Evolutionary conservation across 352 stramenopile species (phyloP).

Genomic region (Phytophthora cryptogea): DNA sequence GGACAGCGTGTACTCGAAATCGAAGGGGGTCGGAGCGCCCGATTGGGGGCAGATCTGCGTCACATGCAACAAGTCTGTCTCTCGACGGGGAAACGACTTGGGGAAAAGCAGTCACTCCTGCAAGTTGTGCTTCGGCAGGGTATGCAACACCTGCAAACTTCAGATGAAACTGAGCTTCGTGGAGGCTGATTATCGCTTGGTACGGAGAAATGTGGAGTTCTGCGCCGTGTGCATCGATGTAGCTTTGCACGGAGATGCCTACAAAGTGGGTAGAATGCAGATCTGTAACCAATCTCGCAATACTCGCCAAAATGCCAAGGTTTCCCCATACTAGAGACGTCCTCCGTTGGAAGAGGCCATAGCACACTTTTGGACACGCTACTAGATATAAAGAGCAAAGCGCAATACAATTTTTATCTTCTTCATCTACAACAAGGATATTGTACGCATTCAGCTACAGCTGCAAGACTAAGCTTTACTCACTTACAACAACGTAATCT

Average conservation of each 20-base stretch:
- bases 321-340: background rate
- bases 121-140: conserved; percentile 14
- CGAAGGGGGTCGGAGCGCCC: conserved; percentile 1
- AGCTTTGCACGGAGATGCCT: conserved; percentile 1
- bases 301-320: background rate
- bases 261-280: background rate
- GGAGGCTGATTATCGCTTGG: conserved; percentile 11
- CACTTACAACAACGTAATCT: no score
- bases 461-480: no score
- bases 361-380: background rate
- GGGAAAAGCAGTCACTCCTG: conserved; percentile 22
- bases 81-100: conserved; percentile 30
- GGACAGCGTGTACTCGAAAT: background rate
- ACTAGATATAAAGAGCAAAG: no score
- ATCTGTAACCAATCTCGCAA: conserved; percentile 1
- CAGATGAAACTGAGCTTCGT: conserved; percentile 34
- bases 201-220: conserved; percentile 30
- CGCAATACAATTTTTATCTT: background rate
- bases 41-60: conserved; percentile 4
- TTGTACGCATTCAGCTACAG: no score
- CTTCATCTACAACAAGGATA: no score
- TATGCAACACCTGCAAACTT: conserved; percentile 17
- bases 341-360: background rate
- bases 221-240: conserved; percentile 14
- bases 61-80: conserved; percentile 7